Base-by-base conservation (phyloP, 2,329 filamentous ascomycete genomes). In the Xylariaceae sp. region DNA sequence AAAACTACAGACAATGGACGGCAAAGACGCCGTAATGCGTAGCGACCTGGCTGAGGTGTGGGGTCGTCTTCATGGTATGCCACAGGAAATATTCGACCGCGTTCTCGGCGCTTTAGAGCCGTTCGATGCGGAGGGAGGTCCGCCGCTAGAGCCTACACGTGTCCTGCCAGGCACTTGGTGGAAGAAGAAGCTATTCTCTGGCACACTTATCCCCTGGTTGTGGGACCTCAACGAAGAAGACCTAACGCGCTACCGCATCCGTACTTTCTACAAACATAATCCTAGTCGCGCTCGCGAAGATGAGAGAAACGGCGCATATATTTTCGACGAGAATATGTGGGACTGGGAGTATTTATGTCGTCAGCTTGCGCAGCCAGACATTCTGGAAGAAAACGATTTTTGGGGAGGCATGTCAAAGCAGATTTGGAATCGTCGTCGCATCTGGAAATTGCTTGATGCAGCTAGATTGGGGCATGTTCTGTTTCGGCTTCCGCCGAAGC, bases 321-420 rank as follows among this genome's bases (percentile, higher is more conserved):
- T 54, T 34, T 57, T 54, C 13, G 29, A 49, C 21, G 55, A 60
- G 9, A 16, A 46, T 6, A 47, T 49, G 41, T 57, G 62, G 47
- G 63, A 66, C 48, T 66, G 63, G 63, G 63, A 66, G 50, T 34
- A 55, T 3, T 53, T 65, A 2, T 61, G 58, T 16, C 63, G 63
- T 1, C 44, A 61, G 29, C 55, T 66, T 6, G 59, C 53, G 4
- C 59, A 61, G 50, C 30, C 30, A 0, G 12, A 55, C 12, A 52
- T 60, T 6, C 50, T 58, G n/a, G 47, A 56, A 10, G 9, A 2
- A 6, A 22, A 34, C 2, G 56, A 58, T 13, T 13, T 57, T 21
- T 41, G 62, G 2, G 1, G 8, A 1, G 29, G 30, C 7, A 15
- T 6, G 16, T 29, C 19, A 0, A 9, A 29, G 1, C 2, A 26